Base-by-base conservation (phyloP, 1,139 yeast genomes). In the Magnusiomyces starmeri region DNA sequence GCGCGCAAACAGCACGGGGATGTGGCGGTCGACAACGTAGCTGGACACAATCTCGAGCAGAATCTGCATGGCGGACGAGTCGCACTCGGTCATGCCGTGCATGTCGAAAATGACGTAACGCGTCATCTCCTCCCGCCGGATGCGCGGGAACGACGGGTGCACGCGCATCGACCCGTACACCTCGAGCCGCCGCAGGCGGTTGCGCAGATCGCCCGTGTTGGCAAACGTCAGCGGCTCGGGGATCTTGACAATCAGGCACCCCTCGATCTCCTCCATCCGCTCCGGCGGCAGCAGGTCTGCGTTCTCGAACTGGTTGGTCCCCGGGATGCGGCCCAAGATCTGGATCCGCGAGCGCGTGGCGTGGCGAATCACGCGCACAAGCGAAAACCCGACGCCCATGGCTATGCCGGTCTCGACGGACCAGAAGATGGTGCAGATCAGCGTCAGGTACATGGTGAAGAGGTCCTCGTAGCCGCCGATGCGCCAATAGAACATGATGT, bases 191-290 rank as follows among this genome's bases (percentile, higher is more conserved):
- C 81, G 77, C 51, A 92, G 72, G 27, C 97, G 72, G 47, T 83
- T 75, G 55, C 85, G 81, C 59, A 92, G 72, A 64, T 90, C 97
- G 55, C 84, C 86, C 18, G 95, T 80, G 64, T 92, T 92, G 40
- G 96, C 89, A 67, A 92, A 92, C 1, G 95, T 88, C 54, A 92
- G 71, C 1, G 97, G 97, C 63, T 92, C 97, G 0, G 97, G 95
- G 40, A 92, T 81, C 60, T 84, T 87, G 34, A 90, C 85, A 46
- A 90, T 84, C 49, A 92, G 72, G 62, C 95, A 86, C 1, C 95
- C 95, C 62, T 86, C 92, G 46, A 87, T 75, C 57, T 87, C 90
- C 62, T 86, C 92, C 9, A 66, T 64, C 4, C 56, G 55, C 25
- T 60, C 61, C 4, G 64, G 65, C 1, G 68, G 64, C 35, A 62